Evolutionary conservation across 495 filamentous ascomycete species (phyloP).

Genomic region (Podospora pseudocomata): DNA sequence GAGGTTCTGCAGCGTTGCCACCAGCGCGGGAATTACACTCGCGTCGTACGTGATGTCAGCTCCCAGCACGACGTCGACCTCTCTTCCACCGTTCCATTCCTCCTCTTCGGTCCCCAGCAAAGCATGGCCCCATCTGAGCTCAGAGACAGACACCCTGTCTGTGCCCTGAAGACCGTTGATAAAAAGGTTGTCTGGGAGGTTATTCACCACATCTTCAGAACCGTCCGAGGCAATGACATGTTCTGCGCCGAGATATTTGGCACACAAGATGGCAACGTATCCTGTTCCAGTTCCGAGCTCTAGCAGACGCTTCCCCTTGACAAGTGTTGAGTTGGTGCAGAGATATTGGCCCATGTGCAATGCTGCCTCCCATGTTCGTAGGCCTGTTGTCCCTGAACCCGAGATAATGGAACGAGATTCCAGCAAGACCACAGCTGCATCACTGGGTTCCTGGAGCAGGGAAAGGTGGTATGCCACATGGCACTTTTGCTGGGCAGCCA

Average conservation of each 20-base stretch:
- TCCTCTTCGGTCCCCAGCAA: conserved; percentile 44
- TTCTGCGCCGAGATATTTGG: conserved; percentile 62
- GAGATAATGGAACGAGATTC: conserved; percentile 75
- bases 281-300: conserved; percentile 90
- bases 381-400: conserved; percentile 72
- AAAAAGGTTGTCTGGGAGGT: conserved; percentile 61
- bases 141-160: conserved; percentile 41
- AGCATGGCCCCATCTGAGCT: conserved; percentile 60
- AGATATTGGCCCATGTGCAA: conserved; percentile 80
- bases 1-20: conserved; percentile 45
- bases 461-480: conserved; percentile 69
- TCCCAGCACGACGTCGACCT: conserved; percentile 47
- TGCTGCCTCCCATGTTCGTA: conserved; percentile 91
- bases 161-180: conserved; percentile 59
- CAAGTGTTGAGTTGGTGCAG: conserved; percentile 31
- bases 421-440: conserved; percentile 50
- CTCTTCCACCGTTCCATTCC: conserved; percentile 41
- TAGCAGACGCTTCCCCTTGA: conserved; percentile 62
- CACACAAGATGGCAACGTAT: conserved; percentile 76
- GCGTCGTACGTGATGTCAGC: conserved; percentile 53
- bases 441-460: conserved; percentile 20
- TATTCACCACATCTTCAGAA: conserved; percentile 65
- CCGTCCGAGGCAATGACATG: conserved; percentile 77
- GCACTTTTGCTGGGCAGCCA: conserved; percentile 68
- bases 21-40: conserved; percentile 41